Evolutionary conservation across 306 rosid species (phyloP).

Genomic region (Vigna mungo): DNA sequence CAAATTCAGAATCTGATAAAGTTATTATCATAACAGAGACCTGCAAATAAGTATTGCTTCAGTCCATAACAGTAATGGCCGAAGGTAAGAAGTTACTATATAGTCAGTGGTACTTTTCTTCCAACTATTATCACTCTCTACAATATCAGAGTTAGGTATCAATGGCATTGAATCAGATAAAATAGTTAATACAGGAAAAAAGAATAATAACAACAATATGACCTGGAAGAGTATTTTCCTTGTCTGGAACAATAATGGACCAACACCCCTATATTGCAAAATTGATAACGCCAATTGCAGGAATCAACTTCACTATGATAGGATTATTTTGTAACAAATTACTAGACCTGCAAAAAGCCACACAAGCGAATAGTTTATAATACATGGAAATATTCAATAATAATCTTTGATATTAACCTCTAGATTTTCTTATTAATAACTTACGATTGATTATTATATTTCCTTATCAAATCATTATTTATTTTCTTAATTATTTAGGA

Average conservation of each 20-base stretch:
- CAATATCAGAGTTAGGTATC: constrained; percentile 43
- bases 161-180: constrained; percentile 16
- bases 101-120: constrained; percentile 75
- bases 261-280: constrained; percentile 86
- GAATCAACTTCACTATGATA: constrained; percentile 63
- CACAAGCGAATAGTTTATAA: constrained; percentile 14
- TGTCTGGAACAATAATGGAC: constrained; percentile 68
- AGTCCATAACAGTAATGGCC: constrained; percentile 80
- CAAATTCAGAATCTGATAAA: constrained; percentile 21
- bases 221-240: constrained; percentile 72
- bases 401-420: not conserved
- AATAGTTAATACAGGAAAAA: constrained; percentile 15
- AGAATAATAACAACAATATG: constrained; percentile 21
- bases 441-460: not conserved
- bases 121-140: constrained; percentile 87
- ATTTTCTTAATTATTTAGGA: not conserved
- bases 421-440: not conserved
- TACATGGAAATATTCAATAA: not conserved
- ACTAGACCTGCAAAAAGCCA: constrained; percentile 64
- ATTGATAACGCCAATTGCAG: constrained; percentile 67
- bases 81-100: constrained; percentile 73
- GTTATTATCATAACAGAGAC: constrained; percentile 51
- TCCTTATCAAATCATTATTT: not conserved
- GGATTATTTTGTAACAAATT: constrained; percentile 69
- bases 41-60: constrained; percentile 95